A percentile compares a stretch with the other conserved stretches of the same genome.
phyloP scores from a whole-genome alignment of 768 basidiomycete genomes.

The Tylopilus plumbeoviolaceoides region DNA sequence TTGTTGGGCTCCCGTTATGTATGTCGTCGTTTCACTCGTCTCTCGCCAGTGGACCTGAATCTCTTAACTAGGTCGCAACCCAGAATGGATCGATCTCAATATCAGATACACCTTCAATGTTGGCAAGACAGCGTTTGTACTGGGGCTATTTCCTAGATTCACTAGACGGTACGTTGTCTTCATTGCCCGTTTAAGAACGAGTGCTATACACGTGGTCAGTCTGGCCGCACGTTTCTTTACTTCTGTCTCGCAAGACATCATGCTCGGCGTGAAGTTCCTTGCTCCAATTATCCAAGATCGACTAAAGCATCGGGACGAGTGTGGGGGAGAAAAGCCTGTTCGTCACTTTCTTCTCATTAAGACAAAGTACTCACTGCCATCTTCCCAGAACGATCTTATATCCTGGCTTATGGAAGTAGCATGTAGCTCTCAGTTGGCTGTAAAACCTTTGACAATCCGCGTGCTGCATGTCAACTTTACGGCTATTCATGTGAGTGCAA shows the following conservation, averaged over 20 bases:
- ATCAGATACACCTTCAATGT: background rate
- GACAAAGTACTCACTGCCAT: too few relatives aligned
- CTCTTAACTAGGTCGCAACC: background rate
- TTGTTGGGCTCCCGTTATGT: background rate
- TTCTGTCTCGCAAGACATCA: background rate
- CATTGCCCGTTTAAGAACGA: background rate
- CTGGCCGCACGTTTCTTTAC: background rate
- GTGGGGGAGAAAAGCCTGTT: background rate
- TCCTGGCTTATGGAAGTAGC: conserved; percentile 4
- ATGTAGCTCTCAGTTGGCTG: background rate
- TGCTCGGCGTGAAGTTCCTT: background rate
- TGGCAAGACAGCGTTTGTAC: background rate
- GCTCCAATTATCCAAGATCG: background rate
- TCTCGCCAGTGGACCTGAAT: too few relatives aligned
- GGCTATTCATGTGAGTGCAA: conserved; percentile 20
- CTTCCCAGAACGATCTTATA: conserved; percentile 29
- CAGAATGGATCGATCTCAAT: background rate
- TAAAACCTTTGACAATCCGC: conserved; percentile 9
- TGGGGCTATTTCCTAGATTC: background rate
- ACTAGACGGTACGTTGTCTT: background rate
- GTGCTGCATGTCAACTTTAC: conserved; percentile 12
- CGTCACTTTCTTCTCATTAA: background rate
- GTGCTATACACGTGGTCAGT: background rate
- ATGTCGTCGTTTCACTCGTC: background rate
- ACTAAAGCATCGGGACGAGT: background rate